Evolutionary conservation across 2,329 filamentous ascomycete genomes (phyloP).

Genomic region (Stachybotrys chartarum): DNA sequence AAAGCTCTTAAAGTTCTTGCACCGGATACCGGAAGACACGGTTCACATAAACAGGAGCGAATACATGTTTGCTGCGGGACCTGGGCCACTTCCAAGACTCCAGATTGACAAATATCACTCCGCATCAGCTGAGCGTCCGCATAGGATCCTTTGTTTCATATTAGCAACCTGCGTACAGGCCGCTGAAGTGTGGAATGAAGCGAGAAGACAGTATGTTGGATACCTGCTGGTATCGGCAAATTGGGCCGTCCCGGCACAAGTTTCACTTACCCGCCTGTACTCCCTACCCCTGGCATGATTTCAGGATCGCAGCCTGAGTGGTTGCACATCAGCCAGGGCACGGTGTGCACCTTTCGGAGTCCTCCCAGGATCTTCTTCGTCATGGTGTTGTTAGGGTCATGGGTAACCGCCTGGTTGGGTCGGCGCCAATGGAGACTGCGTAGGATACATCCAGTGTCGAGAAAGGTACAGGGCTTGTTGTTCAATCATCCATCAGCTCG

Average conservation of each 20-base stretch:
- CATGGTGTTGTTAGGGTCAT: neutral
- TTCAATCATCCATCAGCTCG: conserved; percentile 72
- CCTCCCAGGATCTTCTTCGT: neutral
- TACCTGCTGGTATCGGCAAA: neutral
- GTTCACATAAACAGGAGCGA: no score
- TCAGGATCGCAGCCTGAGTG: neutral
- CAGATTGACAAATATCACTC: no score
- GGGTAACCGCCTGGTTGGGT: neutral
- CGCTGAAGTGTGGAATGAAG: no score
- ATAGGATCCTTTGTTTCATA: no score
- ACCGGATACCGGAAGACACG: no score
- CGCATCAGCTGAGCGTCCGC: no score
- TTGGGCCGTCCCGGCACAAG: neutral
- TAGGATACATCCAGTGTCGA: neutral
- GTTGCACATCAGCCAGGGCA: neutral
- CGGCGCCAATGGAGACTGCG: neutral
- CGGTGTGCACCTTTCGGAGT: neutral
- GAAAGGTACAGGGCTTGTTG: neutral
- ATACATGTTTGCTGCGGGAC: no score
- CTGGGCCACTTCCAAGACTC: no score
- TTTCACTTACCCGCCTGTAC: neutral
- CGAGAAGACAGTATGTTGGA: neutral
- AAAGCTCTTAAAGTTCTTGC: no score
- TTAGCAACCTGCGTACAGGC: no score
- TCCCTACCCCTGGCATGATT: neutral